phyloP scores from a whole-genome alignment of 2,329 filamentous ascomycete species.

The Fusarium sp. region DNA sequence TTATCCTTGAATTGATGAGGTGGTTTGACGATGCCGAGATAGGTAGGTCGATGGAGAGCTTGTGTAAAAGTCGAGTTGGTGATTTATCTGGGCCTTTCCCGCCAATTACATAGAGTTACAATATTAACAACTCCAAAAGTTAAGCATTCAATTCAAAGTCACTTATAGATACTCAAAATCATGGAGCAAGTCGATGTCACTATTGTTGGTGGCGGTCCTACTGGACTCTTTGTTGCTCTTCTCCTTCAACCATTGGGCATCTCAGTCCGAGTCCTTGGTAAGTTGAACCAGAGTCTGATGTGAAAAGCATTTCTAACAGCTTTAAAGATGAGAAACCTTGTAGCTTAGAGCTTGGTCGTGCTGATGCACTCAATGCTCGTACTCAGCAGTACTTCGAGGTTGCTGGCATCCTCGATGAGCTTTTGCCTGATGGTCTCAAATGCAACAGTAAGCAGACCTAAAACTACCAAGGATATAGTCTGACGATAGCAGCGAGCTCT shows the following conservation, averaged over 20 bases:
- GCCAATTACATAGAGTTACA: neutral
- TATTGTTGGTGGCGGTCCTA: constrained; percentile 53
- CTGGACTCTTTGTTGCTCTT: constrained; percentile 57
- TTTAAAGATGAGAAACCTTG: constrained; percentile 52
- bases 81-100: neutral
- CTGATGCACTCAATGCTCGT: constrained; percentile 60
- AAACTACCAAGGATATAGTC: accelerated
- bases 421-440: constrained; percentile 56
- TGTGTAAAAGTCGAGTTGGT: neutral
- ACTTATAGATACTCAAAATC: neutral
- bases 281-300: neutral
- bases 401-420: constrained; percentile 54
- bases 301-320: neutral
- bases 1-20: neutral
- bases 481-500: constrained; percentile 52
- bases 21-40: neutral
- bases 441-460: constrained; percentile 56
- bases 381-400: constrained; percentile 61
- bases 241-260: constrained; percentile 55
- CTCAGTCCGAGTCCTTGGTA: constrained; percentile 54
- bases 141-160: accelerated
- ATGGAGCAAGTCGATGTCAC: constrained; percentile 18
- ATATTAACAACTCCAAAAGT: neutral
- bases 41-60: neutral
- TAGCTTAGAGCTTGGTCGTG: constrained; percentile 55